phyloP scores from a whole-genome alignment of 805 yeast genomes.

The Candida orba region DNA sequence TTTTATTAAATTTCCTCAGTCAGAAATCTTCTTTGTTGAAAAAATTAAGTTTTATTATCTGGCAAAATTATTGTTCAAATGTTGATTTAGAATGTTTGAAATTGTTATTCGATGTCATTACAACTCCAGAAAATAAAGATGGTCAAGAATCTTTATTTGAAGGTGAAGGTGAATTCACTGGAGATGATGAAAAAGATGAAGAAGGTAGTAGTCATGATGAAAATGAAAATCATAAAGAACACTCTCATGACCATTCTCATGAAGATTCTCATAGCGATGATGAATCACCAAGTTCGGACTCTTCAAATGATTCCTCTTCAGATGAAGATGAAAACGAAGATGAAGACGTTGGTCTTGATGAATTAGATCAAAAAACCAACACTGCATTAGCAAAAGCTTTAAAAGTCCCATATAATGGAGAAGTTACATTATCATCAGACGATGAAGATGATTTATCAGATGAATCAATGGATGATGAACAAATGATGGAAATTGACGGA shows the following conservation, averaged over 20 bases:
- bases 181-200: constrained; percentile 36
- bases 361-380: constrained; percentile 48
- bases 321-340: constrained; percentile 27
- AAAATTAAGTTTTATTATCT: constrained; percentile 46
- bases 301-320: constrained; percentile 20
- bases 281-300: constrained; percentile 12
- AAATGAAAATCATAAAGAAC: constrained; percentile 20
- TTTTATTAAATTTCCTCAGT: constrained; percentile 48
- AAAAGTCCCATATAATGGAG: constrained; percentile 49
- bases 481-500: constrained; percentile 90
- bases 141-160: constrained; percentile 77
- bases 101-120: constrained; percentile 46
- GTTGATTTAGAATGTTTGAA: constrained; percentile 39
- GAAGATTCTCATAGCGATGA: constrained; percentile 29
- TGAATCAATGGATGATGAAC: constrained; percentile 91
- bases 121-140: constrained; percentile 68
- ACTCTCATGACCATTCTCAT: constrained; percentile 30
- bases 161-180: constrained; percentile 43
- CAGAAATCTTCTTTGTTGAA: constrained; percentile 52
- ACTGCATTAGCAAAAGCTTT: constrained; percentile 63
- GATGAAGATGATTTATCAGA: constrained; percentile 52
- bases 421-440: constrained; percentile 33
- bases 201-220: constrained; percentile 27
- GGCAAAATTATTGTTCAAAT: constrained; percentile 48
- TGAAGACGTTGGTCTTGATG: constrained; percentile 23